A percentile compares a stretch with the other conserved stretches of the same genome.
Evolutionary conservation across 306 rosid genomes (phyloP).

Genomic region (Rosa lucieae): DNA sequence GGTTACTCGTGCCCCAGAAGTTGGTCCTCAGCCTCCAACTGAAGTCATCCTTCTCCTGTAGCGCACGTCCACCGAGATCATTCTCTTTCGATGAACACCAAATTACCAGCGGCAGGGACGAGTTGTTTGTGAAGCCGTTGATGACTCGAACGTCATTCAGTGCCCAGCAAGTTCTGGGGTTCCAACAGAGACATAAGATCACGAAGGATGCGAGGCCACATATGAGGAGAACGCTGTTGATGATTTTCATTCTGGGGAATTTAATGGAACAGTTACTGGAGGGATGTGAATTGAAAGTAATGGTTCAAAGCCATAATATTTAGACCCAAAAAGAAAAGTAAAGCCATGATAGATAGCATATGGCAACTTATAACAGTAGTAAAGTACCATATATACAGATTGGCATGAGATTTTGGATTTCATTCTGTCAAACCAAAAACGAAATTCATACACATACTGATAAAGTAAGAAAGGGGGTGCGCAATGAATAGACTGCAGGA

Average conservation of each 20-base stretch:
- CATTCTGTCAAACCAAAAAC: too few species aligned
- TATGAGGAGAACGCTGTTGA: constrained; percentile 14
- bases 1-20: constrained; percentile 45
- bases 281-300: background rate
- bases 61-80: constrained; percentile 79
- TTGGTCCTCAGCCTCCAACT: constrained; percentile 58
- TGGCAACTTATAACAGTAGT: background rate
- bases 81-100: constrained; percentile 69
- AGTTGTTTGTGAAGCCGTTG: constrained; percentile 73
- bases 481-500: too few species aligned
- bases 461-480: too few species aligned
- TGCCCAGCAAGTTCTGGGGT: constrained; percentile 32
- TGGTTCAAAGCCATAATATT: background rate
- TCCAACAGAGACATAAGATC: constrained; percentile 24
- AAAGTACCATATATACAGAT: background rate
- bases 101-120: constrained; percentile 71
- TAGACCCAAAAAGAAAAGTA: background rate
- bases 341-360: background rate
- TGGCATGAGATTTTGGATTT: background rate
- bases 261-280: constrained; percentile 1
- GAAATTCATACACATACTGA: too few species aligned
- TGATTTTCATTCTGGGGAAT: constrained; percentile 21
- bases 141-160: constrained; percentile 56
- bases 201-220: constrained; percentile 30
- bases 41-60: constrained; percentile 81